phyloP scores from a whole-genome alignment of 1,284 basidiomycete species.

The Sporisorium graminicola region DNA sequence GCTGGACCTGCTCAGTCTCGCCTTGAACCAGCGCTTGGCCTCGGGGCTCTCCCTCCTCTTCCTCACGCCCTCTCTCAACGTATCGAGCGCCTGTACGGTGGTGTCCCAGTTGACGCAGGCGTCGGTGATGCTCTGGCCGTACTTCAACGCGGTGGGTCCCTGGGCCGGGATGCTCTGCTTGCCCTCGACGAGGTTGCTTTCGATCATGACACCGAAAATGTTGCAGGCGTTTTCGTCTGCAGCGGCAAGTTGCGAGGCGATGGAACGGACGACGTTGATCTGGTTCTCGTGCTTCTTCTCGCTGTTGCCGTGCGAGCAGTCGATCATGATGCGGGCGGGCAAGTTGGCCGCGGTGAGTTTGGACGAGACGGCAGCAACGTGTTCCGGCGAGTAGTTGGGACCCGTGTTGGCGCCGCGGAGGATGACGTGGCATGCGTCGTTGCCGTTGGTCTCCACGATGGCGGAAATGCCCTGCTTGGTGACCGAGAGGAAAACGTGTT shows the following conservation, averaged over 20 bases:
- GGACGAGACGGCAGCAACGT: slow-evolving; percentile 51
- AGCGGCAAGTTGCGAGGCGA: slow-evolving; percentile 70
- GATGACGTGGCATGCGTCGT: slow-evolving; percentile 68
- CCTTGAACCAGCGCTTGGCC: slow-evolving; percentile 38
- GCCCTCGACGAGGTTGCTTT: slow-evolving; percentile 84
- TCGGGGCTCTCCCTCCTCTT: slow-evolving; percentile 40
- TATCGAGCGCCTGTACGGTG: slow-evolving; percentile 60
- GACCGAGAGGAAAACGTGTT: slow-evolving; percentile 98
- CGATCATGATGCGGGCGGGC: slow-evolving; percentile 71
- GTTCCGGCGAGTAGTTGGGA: slow-evolving; percentile 63
- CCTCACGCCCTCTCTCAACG: slow-evolving; percentile 54
- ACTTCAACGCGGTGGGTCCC: slow-evolving; percentile 57
- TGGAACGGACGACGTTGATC: slow-evolving; percentile 73
- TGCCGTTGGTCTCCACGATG: slow-evolving; percentile 69
- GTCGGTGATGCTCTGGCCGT: slow-evolving; percentile 66
- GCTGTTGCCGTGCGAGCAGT: slow-evolving; percentile 85
- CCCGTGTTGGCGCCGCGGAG: slow-evolving; percentile 67
- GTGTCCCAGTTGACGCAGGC: slow-evolving; percentile 67
- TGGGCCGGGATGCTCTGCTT: slow-evolving; percentile 61
- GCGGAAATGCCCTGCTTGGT: slow-evolving; percentile 82
- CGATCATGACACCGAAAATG: slow-evolving; percentile 98
- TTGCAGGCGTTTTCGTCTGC: slow-evolving; percentile 68
- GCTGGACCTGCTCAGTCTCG: slow-evolving; percentile 20
- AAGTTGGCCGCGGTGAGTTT: slow-evolving; percentile 56
- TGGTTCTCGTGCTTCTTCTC: slow-evolving; percentile 76